Evolutionary conservation across 805 yeast species (phyloP), one percentile per base, ranked within the genome.

Genomic region (Yamadazyma insecticola): DNA sequence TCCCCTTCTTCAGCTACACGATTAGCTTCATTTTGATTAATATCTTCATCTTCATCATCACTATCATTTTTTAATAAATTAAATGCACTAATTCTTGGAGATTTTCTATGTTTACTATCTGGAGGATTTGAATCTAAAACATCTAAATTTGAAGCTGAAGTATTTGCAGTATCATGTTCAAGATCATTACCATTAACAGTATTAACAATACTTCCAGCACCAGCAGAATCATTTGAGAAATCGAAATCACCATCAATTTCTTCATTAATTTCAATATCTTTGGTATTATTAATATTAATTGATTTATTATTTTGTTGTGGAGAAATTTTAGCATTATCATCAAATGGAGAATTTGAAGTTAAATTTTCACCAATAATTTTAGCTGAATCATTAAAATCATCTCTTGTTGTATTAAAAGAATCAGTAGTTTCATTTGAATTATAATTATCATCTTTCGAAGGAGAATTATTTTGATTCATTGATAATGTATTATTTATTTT

Each of bases 11-110:
- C 63, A 5, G 33, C 37, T 4, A 36, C 31, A 7, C 30, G 44
- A 32, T 57, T 58, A 4, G 53, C 60, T 24, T 60, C 67, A 30
- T 57, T 57, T 33, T 59, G 58, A 3, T 54, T 57, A 28, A 55
- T 64, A 29, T 62, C 59, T 32, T 57, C 56, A 27, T 60, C 58
- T 37, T 57, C 63, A 4, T 57, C 64, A 29, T 61, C 68, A 36
- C 66, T 61, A 33, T 58, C 60, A 29, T 63, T 60, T 32, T 57
- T 51, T 30, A 60, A 42, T 38, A 64, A 44, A 40, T 63, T 61
- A 38, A 63, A 62, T 12, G 53, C 59, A 4, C 65, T 58, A 15
- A 63, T 52, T 33, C 68, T 48, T 6, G 67, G 65, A 9, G 62
- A 53, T 34, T 51, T 57, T 19, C 35, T 35, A 16, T 22, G 24